phyloP scores from a whole-genome alignment of 768 basidiomycete species.

The Lactarius pseudohatsudake region DNA sequence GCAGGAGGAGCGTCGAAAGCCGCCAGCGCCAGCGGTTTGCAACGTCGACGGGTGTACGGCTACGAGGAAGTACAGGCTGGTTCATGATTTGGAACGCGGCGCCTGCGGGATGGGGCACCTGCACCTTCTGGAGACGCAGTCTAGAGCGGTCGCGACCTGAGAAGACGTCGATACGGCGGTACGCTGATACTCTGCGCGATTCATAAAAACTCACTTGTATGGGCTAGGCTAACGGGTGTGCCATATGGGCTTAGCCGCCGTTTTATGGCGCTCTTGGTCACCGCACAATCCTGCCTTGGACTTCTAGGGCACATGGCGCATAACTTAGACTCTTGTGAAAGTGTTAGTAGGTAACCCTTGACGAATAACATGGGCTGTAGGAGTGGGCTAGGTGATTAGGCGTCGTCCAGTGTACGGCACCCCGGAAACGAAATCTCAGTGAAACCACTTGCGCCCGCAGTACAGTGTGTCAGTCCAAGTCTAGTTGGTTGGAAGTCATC shows the following conservation, averaged over 20 bases:
- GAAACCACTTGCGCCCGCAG: not conserved
- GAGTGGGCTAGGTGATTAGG: not conserved
- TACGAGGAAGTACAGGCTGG: constrained; percentile 62
- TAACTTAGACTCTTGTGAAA: not conserved
- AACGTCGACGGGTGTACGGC: constrained; percentile 58
- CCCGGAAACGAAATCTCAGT: not conserved
- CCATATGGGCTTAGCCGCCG: not conserved
- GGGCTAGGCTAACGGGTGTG: not conserved
- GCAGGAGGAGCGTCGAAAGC: constrained; percentile 7
- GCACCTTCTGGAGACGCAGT: constrained; percentile 46
- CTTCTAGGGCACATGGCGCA: not conserved
- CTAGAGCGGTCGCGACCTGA: not conserved
- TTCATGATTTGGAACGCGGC: constrained; percentile 58
- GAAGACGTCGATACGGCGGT: not conserved
- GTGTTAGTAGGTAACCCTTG: not conserved
- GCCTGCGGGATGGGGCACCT: constrained; percentile 71
- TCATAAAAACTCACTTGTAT: not conserved
- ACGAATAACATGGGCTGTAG: not conserved
- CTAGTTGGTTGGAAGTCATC: not conserved
- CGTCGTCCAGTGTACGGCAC: not conserved
- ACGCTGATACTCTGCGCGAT: not conserved
- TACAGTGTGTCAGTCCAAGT: not conserved
- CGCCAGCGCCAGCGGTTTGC: constrained; percentile 38
- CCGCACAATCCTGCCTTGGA: not conserved
- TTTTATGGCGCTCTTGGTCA: not conserved